These are phyloP conservation scores for Coemansia javaensis DNA, from an alignment of 192 early-diverging fungal species.

Conservation along the genomic window DNA sequence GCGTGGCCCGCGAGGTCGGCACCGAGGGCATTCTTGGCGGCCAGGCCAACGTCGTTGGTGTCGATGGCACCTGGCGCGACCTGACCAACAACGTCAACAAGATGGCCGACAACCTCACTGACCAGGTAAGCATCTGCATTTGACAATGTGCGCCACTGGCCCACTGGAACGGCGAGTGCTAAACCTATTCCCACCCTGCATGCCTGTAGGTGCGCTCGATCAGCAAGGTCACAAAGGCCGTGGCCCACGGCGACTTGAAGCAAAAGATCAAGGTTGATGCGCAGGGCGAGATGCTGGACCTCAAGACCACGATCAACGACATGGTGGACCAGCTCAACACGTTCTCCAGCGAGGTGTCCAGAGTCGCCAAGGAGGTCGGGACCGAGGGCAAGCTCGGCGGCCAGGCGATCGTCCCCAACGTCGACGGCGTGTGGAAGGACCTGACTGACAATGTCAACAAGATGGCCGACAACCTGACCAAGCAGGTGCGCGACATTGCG, in stretches of 20 bases:
- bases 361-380: slow-evolving; percentile 60
- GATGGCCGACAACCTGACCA: slow-evolving; percentile 65
- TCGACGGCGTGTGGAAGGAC: slow-evolving; percentile 62
- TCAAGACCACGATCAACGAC: slow-evolving; percentile 61
- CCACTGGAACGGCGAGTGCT: slow-evolving; percentile 11
- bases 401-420: slow-evolving; percentile 55
- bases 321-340: slow-evolving; percentile 60
- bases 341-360: slow-evolving; percentile 51
- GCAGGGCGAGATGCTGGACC: slow-evolving; percentile 59
- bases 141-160: slow-evolving; percentile 37
- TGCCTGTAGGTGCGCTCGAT: slow-evolving; percentile 55
- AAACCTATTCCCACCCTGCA: slow-evolving; percentile 3
- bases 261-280: slow-evolving; percentile 40
- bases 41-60: no score
- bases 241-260: slow-evolving; percentile 38
- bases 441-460: slow-evolving; percentile 67
- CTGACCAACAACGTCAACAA: no score
- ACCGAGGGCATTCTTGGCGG: slow-evolving; percentile 30
- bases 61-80: no score
- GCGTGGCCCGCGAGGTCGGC: slow-evolving; percentile 16
- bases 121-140: slow-evolving; percentile 19
- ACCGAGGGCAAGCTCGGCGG: slow-evolving; percentile 66
- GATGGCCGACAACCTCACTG: slow-evolving; percentile 48
- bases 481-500: slow-evolving; percentile 65
- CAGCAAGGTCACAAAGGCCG: slow-evolving; percentile 53